Evolutionary conservation across 768 basidiomycete genomes (phyloP), one percentile per base, ranked within the genome.

Genomic region (Tricholoma flavovirens): DNA sequence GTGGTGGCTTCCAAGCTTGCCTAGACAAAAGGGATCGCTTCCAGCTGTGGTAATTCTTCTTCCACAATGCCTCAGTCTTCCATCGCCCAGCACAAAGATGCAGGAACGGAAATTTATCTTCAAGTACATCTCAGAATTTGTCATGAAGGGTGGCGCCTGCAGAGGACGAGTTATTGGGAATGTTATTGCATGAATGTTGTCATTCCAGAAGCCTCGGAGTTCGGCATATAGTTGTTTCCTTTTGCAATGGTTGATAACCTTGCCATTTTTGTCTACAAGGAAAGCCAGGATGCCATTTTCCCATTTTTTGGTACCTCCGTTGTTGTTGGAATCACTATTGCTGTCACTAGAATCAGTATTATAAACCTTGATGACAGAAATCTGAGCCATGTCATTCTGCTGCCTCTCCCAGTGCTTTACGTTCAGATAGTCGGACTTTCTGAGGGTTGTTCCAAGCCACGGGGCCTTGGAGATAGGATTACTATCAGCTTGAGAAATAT

Each of bases 31-130:
- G 17, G 38, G 46, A 49, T 5, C 22, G 11, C 46, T 30, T 49
- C 46, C 46, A 49, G 29, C 46, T 49, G 46, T 49, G 46, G 22
- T 49, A 49, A 30, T 49, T 49, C 22, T 49, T 24, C 46, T 49
- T 49, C 46, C 46, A 49, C 4, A 49, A 30, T 11, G 12, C 46
- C 22, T 49, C 22, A 5, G n/a, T 22, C 29, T 49, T 49, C 46
- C 46, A 49, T 24, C 29, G 11, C 24, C 46, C 29, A 26, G 46
- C 8, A n/a, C 46, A 49, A 30, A 49, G 46, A 9, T 22, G 11
- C 4, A 49, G 46, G 24, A 26, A 49, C 5, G 29, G n/a, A 49
- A 49, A 49, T 17, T 26, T 49, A 2, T 30, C 46, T 19, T 49
- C 46, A 10, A 49, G 46, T 24, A 49, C 9, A 30, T 49, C 46